Conservation (phyloP, 78 protist genomes). For the Emiliania huxleyi region DNA sequence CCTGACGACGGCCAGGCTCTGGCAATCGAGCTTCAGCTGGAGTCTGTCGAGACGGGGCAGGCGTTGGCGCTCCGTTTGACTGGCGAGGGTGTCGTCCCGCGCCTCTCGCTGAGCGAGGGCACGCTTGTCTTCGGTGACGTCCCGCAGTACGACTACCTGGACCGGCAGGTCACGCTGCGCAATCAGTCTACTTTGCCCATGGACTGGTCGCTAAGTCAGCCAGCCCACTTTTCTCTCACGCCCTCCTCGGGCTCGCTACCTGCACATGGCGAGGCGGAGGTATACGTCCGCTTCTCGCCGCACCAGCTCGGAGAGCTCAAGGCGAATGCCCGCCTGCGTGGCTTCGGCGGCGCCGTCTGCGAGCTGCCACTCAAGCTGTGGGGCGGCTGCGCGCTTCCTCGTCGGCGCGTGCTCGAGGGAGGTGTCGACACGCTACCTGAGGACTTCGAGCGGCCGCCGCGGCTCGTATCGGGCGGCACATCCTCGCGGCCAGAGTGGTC, state of each 20-base stretch:
- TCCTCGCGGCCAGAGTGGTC: not conserved
- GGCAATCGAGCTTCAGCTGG: not conserved
- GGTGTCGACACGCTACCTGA: not conserved
- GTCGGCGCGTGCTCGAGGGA: not conserved
- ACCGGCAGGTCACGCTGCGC: not conserved
- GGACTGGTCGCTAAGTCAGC: not conserved
- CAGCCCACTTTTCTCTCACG: not conserved
- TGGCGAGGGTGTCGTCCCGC: not conserved
- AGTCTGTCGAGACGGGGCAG: not conserved
- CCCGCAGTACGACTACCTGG: not conserved
- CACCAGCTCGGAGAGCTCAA: not conserved
- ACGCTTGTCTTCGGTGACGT: not conserved
- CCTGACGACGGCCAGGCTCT: not conserved
- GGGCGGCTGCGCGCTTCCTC: not conserved
- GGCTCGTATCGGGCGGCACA: too few relatives aligned
- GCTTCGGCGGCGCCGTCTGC: not conserved
- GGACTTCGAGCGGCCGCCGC: not conserved
- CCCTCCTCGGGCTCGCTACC: not conserved
- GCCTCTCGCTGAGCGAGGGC: not conserved
- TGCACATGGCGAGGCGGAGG: not conserved
- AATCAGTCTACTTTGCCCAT: not conserved
- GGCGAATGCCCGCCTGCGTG: not conserved
- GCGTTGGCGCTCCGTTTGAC: not conserved
- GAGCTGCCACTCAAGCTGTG: not conserved
- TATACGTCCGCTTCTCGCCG: not conserved